Conservation (phyloP, 2,329 filamentous ascomycete species). For the Falciphora oryzae region DNA sequence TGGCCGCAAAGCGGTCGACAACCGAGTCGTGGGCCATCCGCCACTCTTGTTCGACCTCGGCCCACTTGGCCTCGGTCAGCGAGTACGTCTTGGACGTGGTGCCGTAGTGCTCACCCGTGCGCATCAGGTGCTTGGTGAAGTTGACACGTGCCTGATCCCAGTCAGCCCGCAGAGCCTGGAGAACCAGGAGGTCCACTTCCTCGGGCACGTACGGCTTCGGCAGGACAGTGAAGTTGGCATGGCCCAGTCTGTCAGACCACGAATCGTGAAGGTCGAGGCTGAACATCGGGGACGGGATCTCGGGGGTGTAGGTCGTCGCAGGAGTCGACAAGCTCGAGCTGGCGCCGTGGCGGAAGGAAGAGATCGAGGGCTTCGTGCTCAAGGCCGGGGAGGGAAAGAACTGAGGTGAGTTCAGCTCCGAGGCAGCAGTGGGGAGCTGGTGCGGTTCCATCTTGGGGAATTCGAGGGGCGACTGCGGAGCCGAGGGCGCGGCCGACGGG, state of each 20-base stretch:
- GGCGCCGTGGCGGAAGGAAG: constrained; percentile 65
- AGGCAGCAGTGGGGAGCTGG: not conserved
- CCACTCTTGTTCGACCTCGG: constrained; percentile 71
- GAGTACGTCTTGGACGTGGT: constrained; percentile 82
- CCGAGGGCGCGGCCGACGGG: constrained; percentile 38
- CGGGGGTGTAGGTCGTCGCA: constrained; percentile 41
- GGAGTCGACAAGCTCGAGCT: constrained; percentile 55
- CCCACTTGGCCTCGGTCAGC: constrained; percentile 85
- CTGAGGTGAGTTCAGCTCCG: constrained; percentile 23
- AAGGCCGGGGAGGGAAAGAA: constrained; percentile 61
- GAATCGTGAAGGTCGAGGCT: constrained; percentile 58
- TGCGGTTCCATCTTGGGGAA: constrained; percentile 70
- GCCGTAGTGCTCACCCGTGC: constrained; percentile 86
- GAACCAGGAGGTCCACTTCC: constrained; percentile 47
- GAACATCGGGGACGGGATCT: constrained; percentile 49
- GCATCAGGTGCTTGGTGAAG: constrained; percentile 82
- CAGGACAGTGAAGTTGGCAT: constrained; percentile 87
- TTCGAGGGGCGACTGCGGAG: constrained; percentile 74
- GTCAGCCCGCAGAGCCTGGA: constrained; percentile 63
- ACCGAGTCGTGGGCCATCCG: constrained; percentile 62
- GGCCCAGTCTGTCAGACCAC: constrained; percentile 81
- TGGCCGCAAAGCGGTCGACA: constrained; percentile 43
- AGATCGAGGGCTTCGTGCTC: constrained; percentile 69
- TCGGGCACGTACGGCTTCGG: constrained; percentile 74
- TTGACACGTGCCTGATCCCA: constrained; percentile 82